phyloP scores from a whole-genome alignment of 768 basidiomycete genomes.

The Favolaschia claudopus region DNA sequence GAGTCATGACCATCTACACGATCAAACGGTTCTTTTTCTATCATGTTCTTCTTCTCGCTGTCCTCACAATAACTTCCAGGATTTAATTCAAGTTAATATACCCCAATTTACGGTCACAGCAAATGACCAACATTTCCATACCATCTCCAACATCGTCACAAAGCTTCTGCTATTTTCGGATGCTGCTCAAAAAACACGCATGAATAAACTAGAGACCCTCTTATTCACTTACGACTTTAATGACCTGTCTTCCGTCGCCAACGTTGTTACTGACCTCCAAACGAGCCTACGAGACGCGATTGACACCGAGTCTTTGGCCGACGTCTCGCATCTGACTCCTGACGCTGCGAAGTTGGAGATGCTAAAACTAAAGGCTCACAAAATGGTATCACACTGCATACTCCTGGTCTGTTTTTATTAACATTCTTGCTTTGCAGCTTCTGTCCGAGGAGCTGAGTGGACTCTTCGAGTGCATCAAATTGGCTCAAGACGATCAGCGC shows the following conservation, averaged over 20 bases:
- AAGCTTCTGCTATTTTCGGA: conserved; percentile 92
- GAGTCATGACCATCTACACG: conserved; percentile 59
- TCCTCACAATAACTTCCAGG: conserved; percentile 52
- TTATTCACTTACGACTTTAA: conserved; percentile 91
- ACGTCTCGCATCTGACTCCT: conserved; percentile 48
- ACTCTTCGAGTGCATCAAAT: conserved; percentile 86
- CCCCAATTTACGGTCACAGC: conserved; percentile 90
- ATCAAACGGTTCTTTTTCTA: conserved; percentile 62
- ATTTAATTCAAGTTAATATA: conserved; percentile 81
- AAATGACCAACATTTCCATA: conserved; percentile 80
- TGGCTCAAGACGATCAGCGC: conserved; percentile 80
- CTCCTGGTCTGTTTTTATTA: neutral
- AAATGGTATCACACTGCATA: conserved; percentile 12
- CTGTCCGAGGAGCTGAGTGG: conserved; percentile 82
- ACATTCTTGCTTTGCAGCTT: conserved; percentile 32
- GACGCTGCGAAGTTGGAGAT: conserved; percentile 61
- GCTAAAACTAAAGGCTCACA: conserved; percentile 75
- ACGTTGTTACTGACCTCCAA: conserved; percentile 78
- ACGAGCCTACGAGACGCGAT: conserved; percentile 69
- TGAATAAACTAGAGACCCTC: conserved; percentile 82
- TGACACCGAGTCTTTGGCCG: conserved; percentile 54
- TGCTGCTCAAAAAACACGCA: conserved; percentile 78
- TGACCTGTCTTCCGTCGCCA: conserved; percentile 73
- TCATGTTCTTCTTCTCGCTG: neutral
- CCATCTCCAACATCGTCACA: conserved; percentile 87